Conservation (phyloP, 257 asterid genomes). For the Scutellaria minor region DNA sequence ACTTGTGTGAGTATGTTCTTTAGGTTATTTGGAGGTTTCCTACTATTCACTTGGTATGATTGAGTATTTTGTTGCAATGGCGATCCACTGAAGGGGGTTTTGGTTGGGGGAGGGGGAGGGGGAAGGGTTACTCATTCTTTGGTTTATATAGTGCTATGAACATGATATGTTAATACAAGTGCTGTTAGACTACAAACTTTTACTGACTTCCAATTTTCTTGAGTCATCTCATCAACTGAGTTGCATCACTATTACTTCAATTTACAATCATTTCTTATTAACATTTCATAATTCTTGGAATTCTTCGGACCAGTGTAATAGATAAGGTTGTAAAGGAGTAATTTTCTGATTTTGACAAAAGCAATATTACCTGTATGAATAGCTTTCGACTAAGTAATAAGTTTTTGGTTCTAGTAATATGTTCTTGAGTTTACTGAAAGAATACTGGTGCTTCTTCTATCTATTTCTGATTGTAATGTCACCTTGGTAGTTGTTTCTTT, state of each 20-base stretch:
- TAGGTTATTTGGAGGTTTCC: constrained; percentile 5
- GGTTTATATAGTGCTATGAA: not conserved
- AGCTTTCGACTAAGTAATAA: not conserved
- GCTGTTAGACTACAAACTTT: not conserved
- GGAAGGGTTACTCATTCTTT: not conserved
- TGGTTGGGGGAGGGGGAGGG: not conserved
- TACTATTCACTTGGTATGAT: not conserved
- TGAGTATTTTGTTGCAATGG: constrained; percentile 11
- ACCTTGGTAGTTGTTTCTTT: not conserved
- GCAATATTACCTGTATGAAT: not conserved
- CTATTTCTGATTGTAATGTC: not conserved
- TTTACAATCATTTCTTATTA: not conserved
- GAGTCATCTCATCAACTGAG: not conserved
- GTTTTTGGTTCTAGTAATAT: not conserved
- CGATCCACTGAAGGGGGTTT: not conserved
- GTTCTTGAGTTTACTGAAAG: not conserved
- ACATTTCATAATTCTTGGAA: not conserved
- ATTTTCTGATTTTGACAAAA: not conserved
- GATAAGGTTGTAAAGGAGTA: not conserved
- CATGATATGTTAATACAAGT: constrained; percentile 2
- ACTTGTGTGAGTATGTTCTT: not conserved
- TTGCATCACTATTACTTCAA: not conserved
- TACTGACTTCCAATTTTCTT: not conserved
- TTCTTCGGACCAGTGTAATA: constrained; percentile 1
- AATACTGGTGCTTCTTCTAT: not conserved